Evolutionary conservation across 331 rosid genomes (phyloP).

Genomic region (Malus hybrid): DNA sequence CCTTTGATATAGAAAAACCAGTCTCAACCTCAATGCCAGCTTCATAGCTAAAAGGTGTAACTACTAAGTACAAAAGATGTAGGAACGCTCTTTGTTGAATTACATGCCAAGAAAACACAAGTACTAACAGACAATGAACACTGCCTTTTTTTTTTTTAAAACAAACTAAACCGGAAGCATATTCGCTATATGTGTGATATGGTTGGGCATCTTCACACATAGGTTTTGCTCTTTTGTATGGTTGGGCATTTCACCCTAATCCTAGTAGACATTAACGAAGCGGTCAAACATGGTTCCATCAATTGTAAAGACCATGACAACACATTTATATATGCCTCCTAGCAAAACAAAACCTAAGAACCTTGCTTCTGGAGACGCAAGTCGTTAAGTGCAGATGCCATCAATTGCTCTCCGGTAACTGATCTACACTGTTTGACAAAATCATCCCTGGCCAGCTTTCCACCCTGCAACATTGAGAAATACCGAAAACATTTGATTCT

Average conservation of each 20-base stretch:
- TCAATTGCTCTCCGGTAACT: constrained; percentile 44
- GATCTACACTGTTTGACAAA: constrained; percentile 33
- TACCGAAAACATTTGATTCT: neutral
- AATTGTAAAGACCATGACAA: constrained; percentile 3
- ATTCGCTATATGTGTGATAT: neutral
- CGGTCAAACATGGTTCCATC: constrained; percentile 1
- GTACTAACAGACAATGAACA: neutral
- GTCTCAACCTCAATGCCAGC: neutral
- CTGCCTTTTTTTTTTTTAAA: neutral
- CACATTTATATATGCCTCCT: constrained; percentile 13
- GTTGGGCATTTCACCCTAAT: constrained; percentile 5
- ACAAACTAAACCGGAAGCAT: neutral
- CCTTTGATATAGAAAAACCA: neutral
- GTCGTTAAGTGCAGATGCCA: constrained; percentile 33
- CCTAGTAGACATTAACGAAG: constrained; percentile 11
- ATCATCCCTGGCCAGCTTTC: constrained; percentile 23
- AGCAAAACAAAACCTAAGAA: constrained; percentile 22
- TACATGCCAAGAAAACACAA: neutral
- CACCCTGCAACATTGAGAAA: constrained; percentile 29
- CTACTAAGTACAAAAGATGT: too few species aligned
- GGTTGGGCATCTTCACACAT: neutral
- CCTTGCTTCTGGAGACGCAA: constrained; percentile 22
- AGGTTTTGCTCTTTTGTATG: neutral
- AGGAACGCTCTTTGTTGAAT: neutral
- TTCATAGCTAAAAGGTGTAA: too few species aligned